Percentiles rank a stretch among this genome's conserved stretches.
These are phyloP conservation scores for Diaporthe citriasiana DNA, from an alignment of 2,329 filamentous ascomycete genomes.

Conservation along the genomic window DNA sequence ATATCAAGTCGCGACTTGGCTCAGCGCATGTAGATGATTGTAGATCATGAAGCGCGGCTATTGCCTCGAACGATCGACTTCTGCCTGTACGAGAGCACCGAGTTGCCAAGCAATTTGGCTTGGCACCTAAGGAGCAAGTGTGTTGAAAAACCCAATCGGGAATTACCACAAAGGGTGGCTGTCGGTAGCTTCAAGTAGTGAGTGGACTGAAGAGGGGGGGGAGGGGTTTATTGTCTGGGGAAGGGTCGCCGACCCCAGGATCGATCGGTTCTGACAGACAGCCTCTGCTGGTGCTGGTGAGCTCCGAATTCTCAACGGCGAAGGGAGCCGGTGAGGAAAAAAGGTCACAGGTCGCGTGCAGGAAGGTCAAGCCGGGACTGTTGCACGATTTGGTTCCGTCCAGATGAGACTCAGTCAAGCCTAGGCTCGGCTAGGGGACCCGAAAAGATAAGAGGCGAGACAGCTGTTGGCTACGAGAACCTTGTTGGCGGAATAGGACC, in stretches of 20 bases:
- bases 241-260: conserved; percentile 30
- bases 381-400: conserved; percentile 25
- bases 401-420: conserved; percentile 36
- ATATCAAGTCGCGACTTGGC: conserved; percentile 25
- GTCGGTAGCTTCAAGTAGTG: conserved; percentile 32
- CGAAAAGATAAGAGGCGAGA: conserved; percentile 41
- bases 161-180: conserved; percentile 32
- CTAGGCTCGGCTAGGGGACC: conserved; percentile 35
- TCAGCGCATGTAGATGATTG: neutral
- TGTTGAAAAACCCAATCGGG: conserved; percentile 39
- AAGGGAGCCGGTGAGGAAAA: conserved; percentile 1
- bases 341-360: conserved; percentile 27
- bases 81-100: conserved; percentile 19
- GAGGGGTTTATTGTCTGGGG: conserved; percentile 5
- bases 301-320: conserved; percentile 2
- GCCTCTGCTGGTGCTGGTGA: neutral
- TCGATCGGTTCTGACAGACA: conserved; percentile 25
- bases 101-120: neutral
- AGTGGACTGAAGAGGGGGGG: conserved; percentile 23
- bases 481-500: conserved; percentile 32
- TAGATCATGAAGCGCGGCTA: neutral
- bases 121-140: conserved; percentile 10
- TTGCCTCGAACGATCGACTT: neutral
- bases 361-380: conserved; percentile 19
- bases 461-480: conserved; percentile 38